Base-by-base conservation (phyloP, 1,284 basidiomycete species). In the Amylostereum areolatum region DNA sequence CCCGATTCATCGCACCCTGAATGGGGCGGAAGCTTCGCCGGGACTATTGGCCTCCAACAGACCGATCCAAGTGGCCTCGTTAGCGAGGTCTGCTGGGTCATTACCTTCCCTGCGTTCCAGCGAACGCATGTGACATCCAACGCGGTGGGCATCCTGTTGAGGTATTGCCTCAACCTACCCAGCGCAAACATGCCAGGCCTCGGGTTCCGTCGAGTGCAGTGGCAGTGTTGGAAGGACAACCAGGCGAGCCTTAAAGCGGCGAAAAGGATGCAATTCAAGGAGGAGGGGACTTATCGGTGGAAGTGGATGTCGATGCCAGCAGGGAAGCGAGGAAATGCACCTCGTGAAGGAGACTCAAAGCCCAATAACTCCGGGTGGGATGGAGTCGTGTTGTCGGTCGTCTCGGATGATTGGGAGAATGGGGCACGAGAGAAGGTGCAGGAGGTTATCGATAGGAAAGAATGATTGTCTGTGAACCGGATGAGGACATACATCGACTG, bases 381-480 rank as follows among this genome's bases (percentile, higher is more conserved):
- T 58, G 74, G 73, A 1, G 69, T 69, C 1, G 52, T 76, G 31
- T 62, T 81, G 33, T 66, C 72, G 3, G 29, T 80, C 3, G 83
- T 78, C 48, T 84, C 79, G 75, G 83, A 85, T 52, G 77, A 80
- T 47, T 86, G 84, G 83, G 77, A 80, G 52, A 57, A 61, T 1
- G 68, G 71, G 27, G 73, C 66, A n/a, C 68, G 71, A 48, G 77
- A 78, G 27, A 64, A 66, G 36, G 72, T 79, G 10, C 59, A 66
- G 39, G 37, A 36, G 11, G 7, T 52, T 42, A 49, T 58, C 27
- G 49, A 51, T 10, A 48, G 52, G 11, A 18, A 18, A 1, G 18
- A 18, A 18, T 18, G 18, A 18, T 1, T 18, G 18, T 18, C 18
- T 18, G 18, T 18, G 18, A 1, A 18, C 18, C 18, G 18, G 18